Conservation (phyloP, 2,329 filamentous ascomycete genomes). For the Cordyceps fumosorosea region DNA sequence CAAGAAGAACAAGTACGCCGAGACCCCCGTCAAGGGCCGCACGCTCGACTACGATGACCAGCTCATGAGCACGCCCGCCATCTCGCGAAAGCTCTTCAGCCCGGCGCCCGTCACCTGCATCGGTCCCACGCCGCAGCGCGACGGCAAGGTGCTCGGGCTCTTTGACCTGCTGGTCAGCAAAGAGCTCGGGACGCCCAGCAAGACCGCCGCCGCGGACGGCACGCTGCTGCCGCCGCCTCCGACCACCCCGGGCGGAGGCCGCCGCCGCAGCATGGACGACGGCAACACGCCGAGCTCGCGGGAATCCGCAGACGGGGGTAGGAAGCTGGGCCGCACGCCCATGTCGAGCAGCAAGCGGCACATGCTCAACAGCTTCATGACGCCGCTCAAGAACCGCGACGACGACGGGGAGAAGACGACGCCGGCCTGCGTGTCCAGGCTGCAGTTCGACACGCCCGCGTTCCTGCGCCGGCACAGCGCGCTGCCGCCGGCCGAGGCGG, state of each 20-base stretch:
- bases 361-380: conserved; percentile 57
- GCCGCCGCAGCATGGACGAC: conserved; percentile 23
- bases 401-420: conserved; percentile 37
- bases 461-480: conserved; percentile 50
- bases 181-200: conserved; percentile 44
- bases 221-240: conserved; percentile 15
- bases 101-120: conserved; percentile 54
- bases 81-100: conserved; percentile 53
- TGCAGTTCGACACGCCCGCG: conserved; percentile 61
- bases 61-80: conserved; percentile 48
- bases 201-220: conserved; percentile 19
- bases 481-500: conserved; percentile 50
- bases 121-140: conserved; percentile 73
- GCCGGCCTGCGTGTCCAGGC: conserved; percentile 48
- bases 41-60: conserved; percentile 35
- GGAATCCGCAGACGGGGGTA: conserved; percentile 19
- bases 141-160: conserved; percentile 68
- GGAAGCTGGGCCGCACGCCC: conserved; percentile 41
- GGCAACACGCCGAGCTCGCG: conserved; percentile 45
- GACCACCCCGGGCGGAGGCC: conserved; percentile 17
- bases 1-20: conserved; percentile 41
- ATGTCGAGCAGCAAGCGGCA: conserved; percentile 54
- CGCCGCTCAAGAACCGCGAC: conserved; percentile 49
- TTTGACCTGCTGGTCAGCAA: conserved; percentile 62
- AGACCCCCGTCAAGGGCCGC: conserved; percentile 40